Base-by-base conservation (phyloP, 2,329 filamentous ascomycete species). In the Talaromyces albobiverticillius region DNA sequence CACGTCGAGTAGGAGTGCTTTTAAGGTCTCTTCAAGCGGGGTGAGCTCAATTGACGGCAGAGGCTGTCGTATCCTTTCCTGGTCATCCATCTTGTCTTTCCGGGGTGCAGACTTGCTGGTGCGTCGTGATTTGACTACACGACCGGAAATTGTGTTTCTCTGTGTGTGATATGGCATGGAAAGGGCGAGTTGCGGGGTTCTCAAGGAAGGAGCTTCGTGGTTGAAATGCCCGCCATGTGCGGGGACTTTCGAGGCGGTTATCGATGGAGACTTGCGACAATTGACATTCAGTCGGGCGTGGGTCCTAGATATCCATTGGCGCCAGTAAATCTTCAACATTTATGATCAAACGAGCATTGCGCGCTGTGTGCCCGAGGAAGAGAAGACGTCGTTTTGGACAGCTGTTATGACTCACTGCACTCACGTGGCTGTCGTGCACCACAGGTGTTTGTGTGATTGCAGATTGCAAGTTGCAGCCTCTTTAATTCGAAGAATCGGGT, bases 1-100 rank as follows among this genome's bases (percentile, higher is more conserved):
- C n/a, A 91, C 88, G 67, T 95, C 90, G 16, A 96, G 79, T 18
- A 97, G 81, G 11, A 96, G 80, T n/a, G 76, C 72, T 57, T 87
- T 86, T 36, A 96, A 79, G 59, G 85, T 86, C 38, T 79, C 74
- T 71, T 97, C 93, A 53, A 84, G 80, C 4, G 82, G 75, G 11
- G 82, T 91, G 57, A 96, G 83, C 40, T 76, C 67, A 29, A 87
- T 75, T n/a, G 55, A 63, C 13, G 68, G 67, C n/a, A 63, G 54
- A 32, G 59, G 22, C 20, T 56, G 55, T 20, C 38, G 51, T 34
- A 22, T 54, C 34, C 29, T 23, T 51, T 58, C 31, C 13, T 40
- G 43, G 16, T 18, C 18, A 16, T 20, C 32, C 53, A 55, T 55
- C 20, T 47, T 55, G 31, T 34, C n/a, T 42, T 14, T 54, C 32